Evolutionary conservation across 805 yeast genomes (phyloP).

Genomic region (Cyberlindnera saturnus): DNA sequence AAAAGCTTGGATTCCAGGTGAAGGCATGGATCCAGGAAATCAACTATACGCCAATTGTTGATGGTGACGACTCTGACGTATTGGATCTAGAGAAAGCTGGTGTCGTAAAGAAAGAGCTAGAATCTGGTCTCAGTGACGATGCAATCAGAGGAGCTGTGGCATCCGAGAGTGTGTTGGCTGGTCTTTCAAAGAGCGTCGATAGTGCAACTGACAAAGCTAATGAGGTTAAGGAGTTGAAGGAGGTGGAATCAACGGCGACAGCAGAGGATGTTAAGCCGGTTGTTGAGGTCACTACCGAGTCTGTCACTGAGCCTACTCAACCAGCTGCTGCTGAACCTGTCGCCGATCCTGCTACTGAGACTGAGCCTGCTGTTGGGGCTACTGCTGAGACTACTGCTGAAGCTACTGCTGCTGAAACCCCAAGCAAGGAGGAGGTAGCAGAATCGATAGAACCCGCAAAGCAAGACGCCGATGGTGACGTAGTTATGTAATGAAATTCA

Average conservation of each 20-base stretch:
- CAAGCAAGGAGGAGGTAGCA: background rate
- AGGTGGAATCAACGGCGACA: too few relatives aligned
- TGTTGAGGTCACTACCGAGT: too few relatives aligned
- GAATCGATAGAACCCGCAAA: background rate
- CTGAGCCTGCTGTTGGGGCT: too few relatives aligned
- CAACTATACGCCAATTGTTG: constrained; percentile 21
- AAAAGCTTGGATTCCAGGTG: constrained; percentile 22
- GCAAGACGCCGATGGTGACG: constrained; percentile 20
- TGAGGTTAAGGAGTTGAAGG: background rate
- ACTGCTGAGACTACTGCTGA: background rate
- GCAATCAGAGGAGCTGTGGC: constrained; percentile 54
- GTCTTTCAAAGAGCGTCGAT: constrained; percentile 28
- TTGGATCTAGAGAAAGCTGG: constrained; percentile 32
- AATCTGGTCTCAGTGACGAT: constrained; percentile 32
- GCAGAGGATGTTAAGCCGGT: too few relatives aligned
- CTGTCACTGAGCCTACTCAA: too few relatives aligned
- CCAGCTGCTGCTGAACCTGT: too few relatives aligned
- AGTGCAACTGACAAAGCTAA: constrained; percentile 2
- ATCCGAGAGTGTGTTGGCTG: constrained; percentile 38
- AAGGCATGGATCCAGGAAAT: constrained; percentile 27
- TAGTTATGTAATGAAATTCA: constrained; percentile 5
- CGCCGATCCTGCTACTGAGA: too few relatives aligned
- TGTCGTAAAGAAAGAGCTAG: background rate
- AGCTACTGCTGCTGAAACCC: too few relatives aligned
- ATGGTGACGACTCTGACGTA: constrained; percentile 36